Evolutionary conservation across 2,329 filamentous ascomycete genomes (phyloP), one percentile per base, ranked within the genome.

Genomic region (Exophiala dermatitidis): DNA sequence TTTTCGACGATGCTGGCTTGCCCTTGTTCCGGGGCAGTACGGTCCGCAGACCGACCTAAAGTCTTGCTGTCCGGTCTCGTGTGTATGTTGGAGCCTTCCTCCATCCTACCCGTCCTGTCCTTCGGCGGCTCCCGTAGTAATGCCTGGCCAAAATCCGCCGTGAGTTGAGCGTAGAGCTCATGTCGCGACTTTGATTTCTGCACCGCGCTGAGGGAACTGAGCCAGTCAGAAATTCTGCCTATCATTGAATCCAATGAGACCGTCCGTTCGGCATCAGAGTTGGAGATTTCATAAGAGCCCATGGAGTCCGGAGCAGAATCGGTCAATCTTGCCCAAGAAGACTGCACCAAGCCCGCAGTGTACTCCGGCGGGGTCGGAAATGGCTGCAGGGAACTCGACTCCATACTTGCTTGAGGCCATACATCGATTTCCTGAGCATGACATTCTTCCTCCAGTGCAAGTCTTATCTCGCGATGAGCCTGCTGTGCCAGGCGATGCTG

Each of bases 381-480:
- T 4, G 51, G 47, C 38, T 52, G 45, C 28, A 52, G 54, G 7
- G 19, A 26, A 12, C 32, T 48, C 12, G 31, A n/a, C 26, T 29
- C 28, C 4, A 9, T 34, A n/a, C 12, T n/a, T 10, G 28, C 29
- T 8, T 30, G 28, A 7, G 49, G 46, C 53, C 50, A 54, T 5
- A 59, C 29, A 12, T 32, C 38, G 2, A 44, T 8, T 31, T 50
- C 32, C 7, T 41, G 41, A 4, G 4, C 10, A 10, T 48, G 19
- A 12, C 9, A n/a, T 9, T 42, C 30, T 4, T 26, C 19, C 7
- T 53, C 50, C 5, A 40, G 46, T 41, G 51, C 54, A 30, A 57
- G 41, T 31, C 49, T 31, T 38, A 59, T 54, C 42, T 57, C 57
- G 4, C 54, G 40, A 10, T 47, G 53, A 9, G 54, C 57, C 42